Conservation (phyloP, 2,329 filamentous ascomycete species). For the Beauveria brongniartii region DNA sequence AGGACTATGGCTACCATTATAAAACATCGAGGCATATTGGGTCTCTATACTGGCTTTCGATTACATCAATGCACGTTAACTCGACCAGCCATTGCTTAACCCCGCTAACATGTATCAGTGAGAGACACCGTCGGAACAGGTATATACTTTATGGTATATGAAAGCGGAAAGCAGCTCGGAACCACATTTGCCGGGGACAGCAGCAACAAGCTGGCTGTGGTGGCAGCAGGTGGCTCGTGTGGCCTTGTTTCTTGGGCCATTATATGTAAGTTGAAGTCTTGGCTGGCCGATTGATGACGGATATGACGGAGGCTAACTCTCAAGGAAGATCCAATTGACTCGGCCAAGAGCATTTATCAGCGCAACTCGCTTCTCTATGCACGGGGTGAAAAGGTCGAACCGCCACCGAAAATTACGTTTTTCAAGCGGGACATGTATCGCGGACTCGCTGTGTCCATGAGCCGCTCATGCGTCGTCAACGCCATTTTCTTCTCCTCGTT, state of each 20-base stretch:
- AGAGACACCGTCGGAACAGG: conserved; percentile 76
- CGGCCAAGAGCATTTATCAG: conserved; percentile 79
- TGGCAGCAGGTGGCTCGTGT: conserved; percentile 71
- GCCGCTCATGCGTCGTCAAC: conserved; percentile 73
- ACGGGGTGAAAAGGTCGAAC: conserved; percentile 54
- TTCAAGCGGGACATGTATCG: conserved; percentile 74
- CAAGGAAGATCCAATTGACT: conserved; percentile 59
- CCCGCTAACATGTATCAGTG: conserved; percentile 38
- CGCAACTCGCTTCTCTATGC: conserved; percentile 67
- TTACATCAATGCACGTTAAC: conserved; percentile 62
- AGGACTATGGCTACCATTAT: conserved; percentile 71
- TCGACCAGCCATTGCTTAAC: not conserved
- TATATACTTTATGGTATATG: conserved; percentile 86
- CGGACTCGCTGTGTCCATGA: conserved; percentile 75
- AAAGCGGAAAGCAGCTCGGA: conserved; percentile 75
- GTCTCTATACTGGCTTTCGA: conserved; percentile 73
- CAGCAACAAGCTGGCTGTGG: conserved; percentile 72
- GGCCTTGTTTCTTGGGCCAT: conserved; percentile 77
- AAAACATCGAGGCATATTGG: conserved; percentile 61
- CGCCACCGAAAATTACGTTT: conserved; percentile 67
- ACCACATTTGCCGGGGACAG: conserved; percentile 66
- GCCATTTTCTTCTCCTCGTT: conserved; percentile 87
- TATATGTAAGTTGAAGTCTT: conserved; percentile 48
- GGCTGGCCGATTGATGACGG: not conserved
- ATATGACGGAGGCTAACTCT: conserved; percentile 8